These are phyloP conservation scores for Trichoderma koningiopsis DNA, from an alignment of 2,329 filamentous ascomycete genomes.

Conservation along the genomic window DNA sequence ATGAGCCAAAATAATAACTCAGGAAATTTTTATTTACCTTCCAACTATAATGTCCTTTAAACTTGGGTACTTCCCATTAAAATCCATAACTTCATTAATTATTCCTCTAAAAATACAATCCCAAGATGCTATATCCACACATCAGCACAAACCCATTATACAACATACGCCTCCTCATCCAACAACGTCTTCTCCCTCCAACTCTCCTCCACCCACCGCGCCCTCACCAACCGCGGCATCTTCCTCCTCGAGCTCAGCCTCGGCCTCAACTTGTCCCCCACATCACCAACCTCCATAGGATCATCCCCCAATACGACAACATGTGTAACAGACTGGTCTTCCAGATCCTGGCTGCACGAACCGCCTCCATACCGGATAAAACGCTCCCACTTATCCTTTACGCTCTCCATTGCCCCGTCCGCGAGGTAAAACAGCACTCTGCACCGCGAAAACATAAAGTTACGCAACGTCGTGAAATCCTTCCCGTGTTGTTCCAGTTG, in stretches of 20 bases:
- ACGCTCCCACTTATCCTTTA: slow-evolving; percentile 52
- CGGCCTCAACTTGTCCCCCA: slow-evolving; percentile 49
- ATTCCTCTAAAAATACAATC: background rate
- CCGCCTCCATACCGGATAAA: slow-evolving; percentile 73
- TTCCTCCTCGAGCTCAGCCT: slow-evolving; percentile 48
- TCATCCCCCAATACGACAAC: slow-evolving; percentile 57
- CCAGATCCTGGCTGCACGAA: slow-evolving; percentile 51
- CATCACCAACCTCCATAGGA: slow-evolving; percentile 41
- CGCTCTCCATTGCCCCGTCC: slow-evolving; percentile 36
- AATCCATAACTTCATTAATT: background rate
- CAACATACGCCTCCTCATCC: slow-evolving; percentile 69
- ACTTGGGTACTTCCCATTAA: background rate
- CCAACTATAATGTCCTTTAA: background rate
- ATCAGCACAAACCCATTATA: slow-evolving; percentile 28
- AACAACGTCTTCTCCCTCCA: slow-evolving; percentile 78
- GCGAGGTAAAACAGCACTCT: slow-evolving; percentile 45
- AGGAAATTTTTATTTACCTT: too few species aligned
- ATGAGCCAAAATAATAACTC: too few species aligned
- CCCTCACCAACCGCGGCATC: slow-evolving; percentile 69
- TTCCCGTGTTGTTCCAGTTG: slow-evolving; percentile 60
- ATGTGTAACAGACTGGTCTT: slow-evolving; percentile 67
- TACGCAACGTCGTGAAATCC: slow-evolving; percentile 52
- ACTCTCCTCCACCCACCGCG: slow-evolving; percentile 75
- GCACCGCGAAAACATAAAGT: slow-evolving; percentile 55
- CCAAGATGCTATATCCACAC: background rate